Conservation (phyloP, 2,329 filamentous ascomycete species). For the Colletotrichum gigasporum region DNA sequence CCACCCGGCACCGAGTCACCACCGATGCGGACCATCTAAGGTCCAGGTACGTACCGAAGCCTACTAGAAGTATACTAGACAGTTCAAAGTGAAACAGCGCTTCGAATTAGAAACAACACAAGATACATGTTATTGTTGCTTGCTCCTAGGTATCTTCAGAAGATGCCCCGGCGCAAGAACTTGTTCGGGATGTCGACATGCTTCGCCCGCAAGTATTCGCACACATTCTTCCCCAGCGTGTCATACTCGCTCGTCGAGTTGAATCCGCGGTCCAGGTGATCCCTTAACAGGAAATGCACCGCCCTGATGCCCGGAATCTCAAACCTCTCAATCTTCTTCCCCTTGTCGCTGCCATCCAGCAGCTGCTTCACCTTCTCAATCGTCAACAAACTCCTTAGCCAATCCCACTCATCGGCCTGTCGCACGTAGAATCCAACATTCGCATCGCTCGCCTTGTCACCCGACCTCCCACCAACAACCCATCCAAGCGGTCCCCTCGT, state of each 20-base stretch:
- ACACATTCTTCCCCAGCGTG: constrained; percentile 55
- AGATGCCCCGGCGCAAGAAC: constrained; percentile 51
- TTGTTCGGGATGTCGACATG: constrained; percentile 53
- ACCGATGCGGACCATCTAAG: no score
- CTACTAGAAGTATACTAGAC: no score
- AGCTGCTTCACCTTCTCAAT: constrained; percentile 33
- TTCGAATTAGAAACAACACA: no score
- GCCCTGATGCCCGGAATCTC: constrained; percentile 47
- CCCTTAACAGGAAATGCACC: constrained; percentile 30
- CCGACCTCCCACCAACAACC: constrained; percentile 35
- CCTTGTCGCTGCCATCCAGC: constrained; percentile 34
- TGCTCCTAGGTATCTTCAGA: constrained; percentile 36
- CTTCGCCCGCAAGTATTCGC: constrained; percentile 54
- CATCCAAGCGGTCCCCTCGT: constrained; percentile 32
- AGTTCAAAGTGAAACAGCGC: no score
- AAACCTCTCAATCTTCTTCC: constrained; percentile 47
- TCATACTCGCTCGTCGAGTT: constrained; percentile 44
- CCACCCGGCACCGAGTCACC: no score
- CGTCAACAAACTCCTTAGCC: constrained; percentile 50
- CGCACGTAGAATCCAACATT: constrained; percentile 58
- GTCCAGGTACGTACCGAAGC: no score
- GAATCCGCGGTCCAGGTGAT: constrained; percentile 24
- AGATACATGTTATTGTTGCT: no score
- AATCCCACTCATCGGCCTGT: constrained; percentile 53
- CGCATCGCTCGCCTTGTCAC: constrained; percentile 49